Evolutionary conservation across 345 rosid species (phyloP).

Genomic region (Pistacia atlantica): DNA sequence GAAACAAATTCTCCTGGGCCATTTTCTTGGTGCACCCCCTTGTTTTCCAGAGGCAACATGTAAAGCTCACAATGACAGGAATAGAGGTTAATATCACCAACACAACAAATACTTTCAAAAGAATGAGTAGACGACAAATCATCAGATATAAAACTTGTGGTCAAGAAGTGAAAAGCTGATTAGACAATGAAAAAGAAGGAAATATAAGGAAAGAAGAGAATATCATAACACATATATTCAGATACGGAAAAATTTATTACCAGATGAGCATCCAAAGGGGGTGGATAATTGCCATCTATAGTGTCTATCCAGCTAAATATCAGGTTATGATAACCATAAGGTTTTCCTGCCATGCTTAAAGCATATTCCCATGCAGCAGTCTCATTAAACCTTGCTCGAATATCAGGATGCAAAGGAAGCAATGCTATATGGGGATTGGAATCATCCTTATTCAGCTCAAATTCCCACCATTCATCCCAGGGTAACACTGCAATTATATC

Average conservation of each 20-base stretch:
- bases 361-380: constrained; percentile 99
- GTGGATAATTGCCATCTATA: constrained; percentile 78
- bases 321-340: constrained; percentile 98
- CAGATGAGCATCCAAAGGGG: constrained; percentile 93
- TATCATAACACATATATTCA: neutral
- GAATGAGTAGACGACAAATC: no score
- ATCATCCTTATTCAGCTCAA: constrained; percentile 87
- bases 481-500: constrained; percentile 78
- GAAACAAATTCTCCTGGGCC: no score
- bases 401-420: constrained; percentile 89
- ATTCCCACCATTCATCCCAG: constrained; percentile 99
- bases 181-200: no score
- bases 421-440: constrained; percentile 89
- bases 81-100: no score
- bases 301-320: constrained; percentile 99
- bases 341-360: constrained; percentile 77
- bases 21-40: no score
- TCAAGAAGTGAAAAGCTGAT: no score
- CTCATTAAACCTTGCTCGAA: constrained; percentile 85
- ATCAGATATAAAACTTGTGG: no score
- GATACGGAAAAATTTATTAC: constrained; percentile 40
- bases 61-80: no score
- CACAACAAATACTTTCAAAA: no score
- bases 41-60: no score
- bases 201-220: neutral